phyloP scores from a whole-genome alignment of 2,329 filamentous ascomycete genomes.

The Aspergillus arachidicola region DNA sequence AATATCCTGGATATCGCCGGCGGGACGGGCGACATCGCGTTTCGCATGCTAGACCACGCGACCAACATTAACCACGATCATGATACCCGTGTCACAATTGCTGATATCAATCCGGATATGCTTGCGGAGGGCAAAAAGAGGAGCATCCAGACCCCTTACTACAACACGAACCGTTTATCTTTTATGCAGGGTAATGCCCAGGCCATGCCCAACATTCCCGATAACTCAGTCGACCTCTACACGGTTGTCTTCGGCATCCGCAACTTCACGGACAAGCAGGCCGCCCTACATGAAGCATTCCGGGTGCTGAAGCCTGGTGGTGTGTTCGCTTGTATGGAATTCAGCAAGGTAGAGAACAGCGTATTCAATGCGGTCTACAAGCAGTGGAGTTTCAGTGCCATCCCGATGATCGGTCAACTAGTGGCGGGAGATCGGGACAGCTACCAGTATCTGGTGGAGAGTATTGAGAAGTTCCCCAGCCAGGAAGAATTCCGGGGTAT shows the following conservation, averaged over 20 bases:
- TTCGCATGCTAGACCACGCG: conserved; percentile 89
- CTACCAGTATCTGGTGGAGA: conserved; percentile 98
- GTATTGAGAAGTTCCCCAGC: conserved; percentile 88
- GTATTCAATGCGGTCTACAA: conserved; percentile 87
- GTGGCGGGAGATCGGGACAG: conserved; percentile 92
- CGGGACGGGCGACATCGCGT: conserved; percentile 96
- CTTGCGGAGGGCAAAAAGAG: conserved; percentile 83
- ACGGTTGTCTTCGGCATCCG: conserved; percentile 97
- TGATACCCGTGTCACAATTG: conserved; percentile 81
- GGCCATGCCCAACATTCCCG: conserved; percentile 64
- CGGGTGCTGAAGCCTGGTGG: conserved; percentile 91
- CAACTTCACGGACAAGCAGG: conserved; percentile 92
- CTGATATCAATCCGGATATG: conserved; percentile 97
- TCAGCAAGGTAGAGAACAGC: conserved; percentile 79
- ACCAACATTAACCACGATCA: conserved; percentile 78
- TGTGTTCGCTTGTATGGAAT: conserved; percentile 95
- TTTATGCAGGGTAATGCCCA: conserved; percentile 95
- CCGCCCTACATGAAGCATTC: conserved; percentile 78
- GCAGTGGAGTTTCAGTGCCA: conserved; percentile 92
- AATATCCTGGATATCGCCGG: conserved; percentile 93
- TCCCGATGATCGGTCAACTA: conserved; percentile 91
- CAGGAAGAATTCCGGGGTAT: conserved; percentile 77
- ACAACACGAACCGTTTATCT: conserved; percentile 55
- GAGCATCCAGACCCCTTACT: conserved; percentile 64
- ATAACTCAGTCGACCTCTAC: conserved; percentile 84